Base-by-base conservation (phyloP, 805 yeast species). In the Candida endomychidarum region DNA sequence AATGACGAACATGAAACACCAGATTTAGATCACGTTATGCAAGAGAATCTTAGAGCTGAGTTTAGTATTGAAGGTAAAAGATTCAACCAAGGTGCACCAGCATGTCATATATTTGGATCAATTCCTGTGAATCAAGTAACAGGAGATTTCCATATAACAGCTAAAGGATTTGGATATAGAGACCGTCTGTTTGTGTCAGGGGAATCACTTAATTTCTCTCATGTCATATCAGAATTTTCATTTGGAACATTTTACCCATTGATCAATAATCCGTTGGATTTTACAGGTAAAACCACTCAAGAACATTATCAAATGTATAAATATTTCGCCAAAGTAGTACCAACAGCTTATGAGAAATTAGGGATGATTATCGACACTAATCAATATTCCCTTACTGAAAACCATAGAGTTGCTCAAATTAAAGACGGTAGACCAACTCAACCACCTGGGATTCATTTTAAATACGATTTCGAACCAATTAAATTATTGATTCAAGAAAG, bases 221-320 rank as follows among this genome's bases (percentile, higher is more conserved):
- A 93, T 61, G 78, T 79, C 4, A 82, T 93, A 44, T 77, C 78
- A 44, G 98, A 91, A 60, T 78, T 89, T 47, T 88, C 97, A 8
- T 91, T 82, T 63, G 99, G 99, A 10, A 86, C 80, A 25, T 89
- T 84, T 60, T 89, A 80, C 55, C 97, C 99, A 3, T 83, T 77
- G 51, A 72, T 90, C 47, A 74, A 83, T 50, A 91, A 91, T 56
- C 95, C 96, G n/a, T 72, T 93, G 47, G 98, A 93, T 59, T 72
- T 71, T 34, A 82, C 91, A 0, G 83, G 79, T 0, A 77, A 81
- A 49, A 57, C 61, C 12, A 73, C 88, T 2, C 65, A 68, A 0
- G 69, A 74, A 2, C 65, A 72, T 16, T 44, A 69, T 14, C 80
- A 75, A 42, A 60, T 72, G 1, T 86, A 69, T 61, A 77, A 77